Evolutionary conservation across 78 protist genomes (phyloP), one percentile per base, ranked within the genome.

Genomic region (Isochrysis galbana): DNA sequence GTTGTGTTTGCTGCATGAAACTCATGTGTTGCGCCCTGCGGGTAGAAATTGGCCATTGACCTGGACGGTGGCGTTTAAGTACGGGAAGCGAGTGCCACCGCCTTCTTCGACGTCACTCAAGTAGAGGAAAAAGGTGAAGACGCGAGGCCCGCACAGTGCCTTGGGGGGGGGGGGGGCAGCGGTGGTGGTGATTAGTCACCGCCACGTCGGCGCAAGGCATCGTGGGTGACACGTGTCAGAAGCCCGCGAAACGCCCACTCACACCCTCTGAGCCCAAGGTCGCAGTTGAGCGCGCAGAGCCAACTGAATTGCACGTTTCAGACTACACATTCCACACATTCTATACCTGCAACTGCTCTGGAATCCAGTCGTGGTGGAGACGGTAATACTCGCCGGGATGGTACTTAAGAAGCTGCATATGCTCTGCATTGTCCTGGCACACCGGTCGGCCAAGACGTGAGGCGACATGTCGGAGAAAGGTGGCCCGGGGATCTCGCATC

Each of bases 71-170:
- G 14, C 29, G 61, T 51, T 51, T 7, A 51, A 14, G 61, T 51
- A 51, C 61, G 61, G 61, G 74, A 61, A 61, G 36, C 26, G 74
- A 10, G 74, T 61, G 74, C 74, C 74, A 0, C 88, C 88, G 39
- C 88, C 88, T 36, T 80, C 88, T 23, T 42, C 55, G 29, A 80
- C 88, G 55, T 80, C 88, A 26, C 36, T 23, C 21, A 80, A 38
- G 88, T 80, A 80, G 14, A 80, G 51, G 88, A 80, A 80, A 22
- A 80, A 80, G 25, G 88, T 80, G 88, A 19, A 80, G 17, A 44
- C 88, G 88, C 88, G 88, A 21, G 51, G 47, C 23, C 88, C 88
- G 47, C 47, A 39, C 29, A 5, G 84, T 38, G 26, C n/a, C n/a
- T 0, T 17, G 80, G 80, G 44, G 11, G n/a, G n/a, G 34, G 7